phyloP scores from a whole-genome alignment of 2,329 filamentous ascomycete species.

The Cladophialophora yegresii region DNA sequence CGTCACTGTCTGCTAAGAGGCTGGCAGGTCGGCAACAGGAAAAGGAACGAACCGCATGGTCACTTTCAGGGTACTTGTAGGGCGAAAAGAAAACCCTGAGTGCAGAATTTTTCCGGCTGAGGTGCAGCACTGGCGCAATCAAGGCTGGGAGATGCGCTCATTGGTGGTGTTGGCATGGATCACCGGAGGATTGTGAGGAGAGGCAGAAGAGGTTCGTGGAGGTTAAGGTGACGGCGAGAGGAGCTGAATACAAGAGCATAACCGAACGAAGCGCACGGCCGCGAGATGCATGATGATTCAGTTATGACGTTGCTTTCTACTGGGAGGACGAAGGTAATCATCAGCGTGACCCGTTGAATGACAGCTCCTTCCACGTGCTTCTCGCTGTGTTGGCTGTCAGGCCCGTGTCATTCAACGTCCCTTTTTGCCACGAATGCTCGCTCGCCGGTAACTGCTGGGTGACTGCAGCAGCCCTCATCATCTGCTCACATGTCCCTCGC shows the following conservation, averaged over 20 bases:
- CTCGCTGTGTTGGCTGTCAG: not conserved
- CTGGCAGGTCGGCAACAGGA: not conserved
- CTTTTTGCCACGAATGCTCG: not conserved
- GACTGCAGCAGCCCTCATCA: not conserved
- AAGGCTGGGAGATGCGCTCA: not conserved
- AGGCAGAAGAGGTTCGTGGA: not conserved
- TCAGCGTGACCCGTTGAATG: not conserved
- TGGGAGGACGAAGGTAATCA: not conserved
- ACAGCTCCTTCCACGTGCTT: not conserved
- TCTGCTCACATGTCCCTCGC: constrained; percentile 3
- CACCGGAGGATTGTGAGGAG: constrained; percentile 3
- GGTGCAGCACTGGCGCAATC: not conserved
- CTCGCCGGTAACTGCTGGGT: too few species aligned
- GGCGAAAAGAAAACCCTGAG: not conserved
- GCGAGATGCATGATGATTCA: not conserved
- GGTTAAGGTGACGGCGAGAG: too few species aligned
- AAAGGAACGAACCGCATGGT: not conserved
- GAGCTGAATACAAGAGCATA: too few species aligned
- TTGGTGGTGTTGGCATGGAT: constrained; percentile 13
- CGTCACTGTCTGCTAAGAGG: not conserved
- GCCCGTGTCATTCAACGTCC: not conserved
- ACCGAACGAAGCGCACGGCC: not conserved
- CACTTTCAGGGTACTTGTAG: not conserved
- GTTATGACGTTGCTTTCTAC: not conserved
- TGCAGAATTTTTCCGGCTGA: constrained; percentile 5